Base-by-base conservation (phyloP, 129 eudicot genomes). In the Flaveria robusta region DNA sequence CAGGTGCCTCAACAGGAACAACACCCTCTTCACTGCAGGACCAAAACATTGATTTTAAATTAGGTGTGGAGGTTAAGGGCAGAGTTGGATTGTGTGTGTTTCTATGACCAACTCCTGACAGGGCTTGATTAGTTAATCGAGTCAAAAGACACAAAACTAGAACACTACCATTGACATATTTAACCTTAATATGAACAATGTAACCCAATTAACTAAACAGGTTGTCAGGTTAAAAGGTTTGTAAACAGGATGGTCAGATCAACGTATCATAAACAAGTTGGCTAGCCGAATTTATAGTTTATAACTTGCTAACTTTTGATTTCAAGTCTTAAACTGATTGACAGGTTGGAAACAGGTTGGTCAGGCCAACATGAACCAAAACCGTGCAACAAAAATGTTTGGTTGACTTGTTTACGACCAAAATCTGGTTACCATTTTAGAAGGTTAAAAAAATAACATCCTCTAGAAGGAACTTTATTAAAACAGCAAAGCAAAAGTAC, bases 21-120 rank as follows among this genome's bases (percentile, higher is more conserved):
- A 58, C 95, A 79, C 54, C 88, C 20, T 91, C 99, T 84, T 95
- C 99, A 80, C 99, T 94, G 88, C 74, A 85, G 58, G 1, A 66
- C 55, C 27, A 62, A 45, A 77, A 42, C 0, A 13, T 59, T 34
- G 7, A 46, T 16, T 24, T 50, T 2, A 13, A 9, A 1, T 3
- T 3, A 12, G 1, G 52, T 12, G 52, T 47, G 52, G 47, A 10
- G 47, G 11, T 43, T 43, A 10, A 10, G 47, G 12, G 2, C 6
- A 2, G n/a, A 12, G 18, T 12, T 12, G 18, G 52, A 1, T 47
- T 46, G 13, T n/a, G 13, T 3, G 5, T 51, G 58, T 51, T 51
- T 51, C 34, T 29, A 29, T 31, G 37, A 31, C 37, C 37, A 1
- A 31, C 37, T 31, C 37, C 37, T 31, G 37, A 31, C 37, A 31